Conservation (phyloP, 2,329 filamentous ascomycete genomes). For the Thelonectria discophora region DNA sequence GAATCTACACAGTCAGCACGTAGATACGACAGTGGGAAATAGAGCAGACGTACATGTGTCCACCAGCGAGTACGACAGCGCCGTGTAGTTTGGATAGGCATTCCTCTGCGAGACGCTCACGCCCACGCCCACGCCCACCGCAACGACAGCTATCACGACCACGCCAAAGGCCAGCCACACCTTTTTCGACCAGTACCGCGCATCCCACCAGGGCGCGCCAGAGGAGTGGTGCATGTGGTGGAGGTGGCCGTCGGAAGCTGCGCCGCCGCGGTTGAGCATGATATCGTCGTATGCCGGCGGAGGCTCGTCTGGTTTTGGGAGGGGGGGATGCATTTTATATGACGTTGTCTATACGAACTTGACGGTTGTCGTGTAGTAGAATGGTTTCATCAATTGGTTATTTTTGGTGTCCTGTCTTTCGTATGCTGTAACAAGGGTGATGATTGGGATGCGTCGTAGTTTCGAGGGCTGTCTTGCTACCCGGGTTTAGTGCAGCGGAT, state of each 20-base stretch:
- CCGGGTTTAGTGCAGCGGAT: no score
- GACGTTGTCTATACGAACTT: not conserved
- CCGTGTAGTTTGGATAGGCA: conserved; percentile 59
- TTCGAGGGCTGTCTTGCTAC: not conserved
- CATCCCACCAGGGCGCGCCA: conserved; percentile 55
- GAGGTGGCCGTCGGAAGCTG: conserved; percentile 29
- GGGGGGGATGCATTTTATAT: conserved; percentile 26
- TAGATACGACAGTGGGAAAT: not conserved
- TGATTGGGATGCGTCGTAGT: conserved; percentile 1
- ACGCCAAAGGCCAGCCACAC: conserved; percentile 56
- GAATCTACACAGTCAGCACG: conserved; percentile 49
- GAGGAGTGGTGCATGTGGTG: conserved; percentile 32
- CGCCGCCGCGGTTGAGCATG: conserved; percentile 30
- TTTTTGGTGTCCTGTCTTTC: not conserved
- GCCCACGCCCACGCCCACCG: conserved; percentile 57
- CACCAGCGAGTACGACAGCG: conserved; percentile 56
- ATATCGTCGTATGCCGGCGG: conserved; percentile 44
- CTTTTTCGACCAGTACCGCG: conserved; percentile 62
- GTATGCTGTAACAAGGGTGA: not conserved
- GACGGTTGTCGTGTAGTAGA: not conserved
- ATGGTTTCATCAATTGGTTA: not conserved
- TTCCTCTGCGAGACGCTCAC: conserved; percentile 46
- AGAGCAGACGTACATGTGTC: conserved; percentile 56
- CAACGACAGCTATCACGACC: conserved; percentile 55
- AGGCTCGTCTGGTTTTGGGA: conserved; percentile 36